Percentiles rank a stretch among this genome's conserved stretches.
Conservation (phyloP, 805 yeast species). For the Candida taoyuanica region DNA sequence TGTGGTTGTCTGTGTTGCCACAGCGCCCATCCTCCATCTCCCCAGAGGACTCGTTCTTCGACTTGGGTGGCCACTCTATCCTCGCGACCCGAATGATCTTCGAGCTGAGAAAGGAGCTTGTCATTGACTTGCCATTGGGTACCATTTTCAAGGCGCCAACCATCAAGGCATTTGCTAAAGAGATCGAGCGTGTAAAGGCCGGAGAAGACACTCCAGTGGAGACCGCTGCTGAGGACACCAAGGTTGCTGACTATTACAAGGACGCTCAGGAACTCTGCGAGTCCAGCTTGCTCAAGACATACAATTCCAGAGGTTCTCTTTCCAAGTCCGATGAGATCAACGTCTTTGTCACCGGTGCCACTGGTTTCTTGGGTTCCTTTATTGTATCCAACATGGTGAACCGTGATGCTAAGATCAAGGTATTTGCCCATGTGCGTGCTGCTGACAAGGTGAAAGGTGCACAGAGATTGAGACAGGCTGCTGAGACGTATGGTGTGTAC, state of each 20-base stretch:
- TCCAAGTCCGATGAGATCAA: conserved; percentile 38
- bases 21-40: conserved; percentile 73
- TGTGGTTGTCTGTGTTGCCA: conserved; percentile 86
- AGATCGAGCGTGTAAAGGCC: conserved; percentile 53
- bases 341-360: conserved; percentile 89
- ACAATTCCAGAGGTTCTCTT: conserved; percentile 38
- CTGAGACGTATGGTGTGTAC: conserved; percentile 69
- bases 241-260: conserved; percentile 47
- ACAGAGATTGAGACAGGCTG: conserved; percentile 69
- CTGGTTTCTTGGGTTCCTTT: conserved; percentile 94
- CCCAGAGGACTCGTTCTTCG: conserved; percentile 87
- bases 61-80: conserved; percentile 96
- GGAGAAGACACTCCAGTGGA: conserved; percentile 46
- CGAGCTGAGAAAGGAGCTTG: conserved; percentile 72
- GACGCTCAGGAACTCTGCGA: conserved; percentile 62
- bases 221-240: conserved; percentile 29
- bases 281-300: conserved; percentile 39
- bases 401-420: conserved; percentile 50
- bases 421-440: conserved; percentile 92
- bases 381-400: conserved; percentile 71
- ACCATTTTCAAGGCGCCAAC: conserved; percentile 89
- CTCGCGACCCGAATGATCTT: conserved; percentile 96
- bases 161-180: conserved; percentile 68
- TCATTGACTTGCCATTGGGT: conserved; percentile 83
- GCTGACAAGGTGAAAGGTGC: conserved; percentile 60